phyloP scores from a whole-genome alignment of 2,329 filamentous ascomycete species.

The Penicillium sp. region DNA sequence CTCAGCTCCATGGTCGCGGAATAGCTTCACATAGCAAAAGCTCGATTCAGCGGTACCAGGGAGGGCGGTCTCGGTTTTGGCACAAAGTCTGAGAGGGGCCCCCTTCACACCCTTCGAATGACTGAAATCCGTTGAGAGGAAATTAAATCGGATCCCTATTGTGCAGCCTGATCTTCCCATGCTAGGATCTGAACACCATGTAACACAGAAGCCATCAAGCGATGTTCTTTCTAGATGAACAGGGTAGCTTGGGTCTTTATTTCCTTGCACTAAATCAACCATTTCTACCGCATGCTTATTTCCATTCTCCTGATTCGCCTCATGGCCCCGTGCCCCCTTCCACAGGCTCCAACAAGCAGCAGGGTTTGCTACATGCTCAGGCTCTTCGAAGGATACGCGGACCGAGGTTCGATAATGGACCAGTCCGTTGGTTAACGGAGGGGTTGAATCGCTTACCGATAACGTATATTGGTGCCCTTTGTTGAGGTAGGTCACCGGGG shows the following conservation, averaged over 20 bases:
- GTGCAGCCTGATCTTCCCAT: conserved; percentile 65
- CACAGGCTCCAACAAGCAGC: conserved; percentile 78
- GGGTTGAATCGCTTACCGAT: background rate
- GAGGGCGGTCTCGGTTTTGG: conserved; percentile 70
- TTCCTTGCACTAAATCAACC: background rate
- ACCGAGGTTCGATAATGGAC: conserved; percentile 66
- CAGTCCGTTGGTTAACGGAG: background rate
- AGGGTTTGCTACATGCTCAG: conserved; percentile 79
- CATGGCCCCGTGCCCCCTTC: conserved; percentile 57
- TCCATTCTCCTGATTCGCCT: background rate
- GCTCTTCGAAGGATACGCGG: conserved; percentile 87
- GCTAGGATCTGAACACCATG: conserved; percentile 6
- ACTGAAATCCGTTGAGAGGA: conserved; percentile 92
- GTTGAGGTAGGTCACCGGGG: conserved; percentile 8
- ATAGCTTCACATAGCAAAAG: conserved; percentile 91
- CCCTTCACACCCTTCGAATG: conserved; percentile 96
- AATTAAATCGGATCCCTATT: conserved; percentile 88
- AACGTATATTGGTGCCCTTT: conserved; percentile 4
- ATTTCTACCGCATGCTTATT: background rate
- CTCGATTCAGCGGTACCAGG: conserved; percentile 57
- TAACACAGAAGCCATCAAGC: conserved; percentile 12
- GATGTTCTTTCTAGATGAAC: conserved; percentile 2
- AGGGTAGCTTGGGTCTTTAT: background rate
- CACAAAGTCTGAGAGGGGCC: conserved; percentile 82
- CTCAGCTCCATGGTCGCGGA: conserved; percentile 88